Percentiles rank a stretch among this genome's conserved stretches.
Evolutionary conservation across 305 asterid genomes (phyloP).

Genomic region (Solanum hybrid): DNA sequence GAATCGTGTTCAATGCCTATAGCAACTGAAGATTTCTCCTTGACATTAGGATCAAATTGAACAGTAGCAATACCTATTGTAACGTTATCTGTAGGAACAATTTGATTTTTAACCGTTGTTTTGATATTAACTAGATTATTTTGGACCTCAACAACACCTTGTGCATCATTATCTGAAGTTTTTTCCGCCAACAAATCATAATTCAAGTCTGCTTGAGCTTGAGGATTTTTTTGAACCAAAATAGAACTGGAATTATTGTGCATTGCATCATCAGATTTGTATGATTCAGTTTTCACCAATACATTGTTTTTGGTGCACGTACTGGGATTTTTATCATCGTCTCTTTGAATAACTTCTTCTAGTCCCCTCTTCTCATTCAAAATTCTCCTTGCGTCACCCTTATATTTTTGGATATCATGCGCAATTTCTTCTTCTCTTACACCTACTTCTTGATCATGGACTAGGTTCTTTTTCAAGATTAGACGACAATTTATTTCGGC

Average conservation of each 20-base stretch:
- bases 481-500: neutral
- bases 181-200: neutral
- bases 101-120: neutral
- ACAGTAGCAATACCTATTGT: neutral
- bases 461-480: neutral
- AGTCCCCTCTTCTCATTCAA: neutral
- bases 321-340: neutral
- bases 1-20: neutral
- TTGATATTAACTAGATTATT: neutral
- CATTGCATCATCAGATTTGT: neutral
- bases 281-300: neutral
- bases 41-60: neutral
- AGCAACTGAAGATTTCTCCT: neutral
- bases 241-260: neutral
- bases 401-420: neutral
- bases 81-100: neutral
- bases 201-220: neutral
- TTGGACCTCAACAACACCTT: neutral
- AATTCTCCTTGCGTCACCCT: neutral
- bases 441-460: neutral
- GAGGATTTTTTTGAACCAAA: neutral
- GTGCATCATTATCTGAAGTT: neutral
- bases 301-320: neutral
- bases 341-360: neutral
- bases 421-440: neutral